phyloP scores from a whole-genome alignment of 73 alveolate genomes.

The Blepharisma japonicum region DNA sequence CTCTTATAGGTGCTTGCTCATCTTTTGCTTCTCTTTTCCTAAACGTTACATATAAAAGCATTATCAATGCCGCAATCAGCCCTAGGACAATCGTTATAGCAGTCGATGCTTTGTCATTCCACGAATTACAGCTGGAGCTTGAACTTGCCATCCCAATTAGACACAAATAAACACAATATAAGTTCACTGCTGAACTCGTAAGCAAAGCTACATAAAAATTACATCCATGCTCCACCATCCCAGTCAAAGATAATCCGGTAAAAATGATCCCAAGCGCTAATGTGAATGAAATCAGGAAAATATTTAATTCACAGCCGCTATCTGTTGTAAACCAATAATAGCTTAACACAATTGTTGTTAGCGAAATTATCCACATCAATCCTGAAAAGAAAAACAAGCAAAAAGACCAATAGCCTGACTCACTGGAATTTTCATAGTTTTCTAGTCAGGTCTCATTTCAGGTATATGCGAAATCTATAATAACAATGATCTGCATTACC shows the following conservation, averaged over 20 bases:
- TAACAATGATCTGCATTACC: background rate
- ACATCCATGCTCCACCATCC: conserved; percentile 2
- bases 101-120: background rate
- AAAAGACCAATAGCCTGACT: background rate
- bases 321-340: conserved; percentile 20
- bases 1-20: conserved; percentile 22
- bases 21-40: conserved; percentile 9
- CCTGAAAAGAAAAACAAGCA: conserved; percentile 17
- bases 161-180: background rate
- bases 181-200: background rate
- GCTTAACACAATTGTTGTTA: background rate
- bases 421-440: background rate
- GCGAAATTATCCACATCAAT: background rate
- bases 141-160: background rate
- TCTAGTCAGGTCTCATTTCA: background rate
- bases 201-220: background rate
- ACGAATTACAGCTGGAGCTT: background rate
- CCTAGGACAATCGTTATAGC: background rate
- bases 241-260: background rate
- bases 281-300: conserved; percentile 6
- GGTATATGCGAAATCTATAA: background rate
- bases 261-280: background rate
- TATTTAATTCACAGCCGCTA: conserved; percentile 12
- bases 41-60: background rate
- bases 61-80: background rate